These are phyloP conservation scores for Fallopia convolvulus DNA, from an alignment of 148 eudicot species.

Conservation along the genomic window DNA sequence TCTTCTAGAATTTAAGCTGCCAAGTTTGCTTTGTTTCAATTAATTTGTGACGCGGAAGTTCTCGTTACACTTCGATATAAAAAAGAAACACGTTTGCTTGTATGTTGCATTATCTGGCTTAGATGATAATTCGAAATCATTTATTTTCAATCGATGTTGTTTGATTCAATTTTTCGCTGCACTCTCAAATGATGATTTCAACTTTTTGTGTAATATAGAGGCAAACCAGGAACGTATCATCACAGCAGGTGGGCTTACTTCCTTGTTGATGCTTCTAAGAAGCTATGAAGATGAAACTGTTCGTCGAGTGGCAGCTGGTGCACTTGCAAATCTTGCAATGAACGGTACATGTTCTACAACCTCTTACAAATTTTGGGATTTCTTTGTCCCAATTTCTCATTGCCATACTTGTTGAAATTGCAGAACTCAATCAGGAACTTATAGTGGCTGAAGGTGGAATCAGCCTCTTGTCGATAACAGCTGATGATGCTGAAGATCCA, in stretches of 20 bases:
- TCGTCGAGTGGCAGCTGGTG: constrained; percentile 98
- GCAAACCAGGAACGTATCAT: constrained; percentile 91
- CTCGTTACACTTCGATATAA: neutral
- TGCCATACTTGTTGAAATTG: constrained; percentile 6
- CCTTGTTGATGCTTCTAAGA: constrained; percentile 91
- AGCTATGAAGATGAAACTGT: constrained; percentile 91
- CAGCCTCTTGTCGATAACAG: constrained; percentile 78
- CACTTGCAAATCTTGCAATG: constrained; percentile 99
- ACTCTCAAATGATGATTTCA: neutral
- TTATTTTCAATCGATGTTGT: neutral
- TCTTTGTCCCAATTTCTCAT: neutral
- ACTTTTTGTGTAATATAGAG: constrained; percentile 38
- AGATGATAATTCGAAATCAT: neutral
- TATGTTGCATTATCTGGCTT: neutral
- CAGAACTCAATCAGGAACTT: constrained; percentile 94
- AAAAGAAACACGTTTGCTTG: neutral
- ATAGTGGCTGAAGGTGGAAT: constrained; percentile 96
- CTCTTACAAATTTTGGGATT: neutral
- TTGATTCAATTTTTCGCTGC: neutral
- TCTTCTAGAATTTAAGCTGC: neutral
- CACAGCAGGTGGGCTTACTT: constrained; percentile 94
- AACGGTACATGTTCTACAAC: constrained; percentile 42
- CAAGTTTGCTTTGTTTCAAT: neutral
- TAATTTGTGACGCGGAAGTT: neutral
- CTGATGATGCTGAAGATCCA: constrained; percentile 98